Conservation (phyloP, 2,329 filamentous ascomycete species). For the Aspergillus sp. region DNA sequence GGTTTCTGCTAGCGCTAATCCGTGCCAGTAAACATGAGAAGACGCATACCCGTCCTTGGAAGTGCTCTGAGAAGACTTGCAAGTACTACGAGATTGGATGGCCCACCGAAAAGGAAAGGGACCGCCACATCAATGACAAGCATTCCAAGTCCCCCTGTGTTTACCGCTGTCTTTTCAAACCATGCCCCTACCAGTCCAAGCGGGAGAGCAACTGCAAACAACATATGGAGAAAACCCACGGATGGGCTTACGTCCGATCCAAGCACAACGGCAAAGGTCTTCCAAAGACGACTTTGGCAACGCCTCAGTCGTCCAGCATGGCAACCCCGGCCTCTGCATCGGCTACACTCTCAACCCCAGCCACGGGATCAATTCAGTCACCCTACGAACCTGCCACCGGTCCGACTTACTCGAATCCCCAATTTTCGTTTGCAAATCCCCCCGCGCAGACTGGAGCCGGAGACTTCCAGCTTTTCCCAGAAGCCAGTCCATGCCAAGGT, state of each 20-base stretch:
- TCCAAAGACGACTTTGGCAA: constrained; percentile 42
- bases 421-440: constrained; percentile 24
- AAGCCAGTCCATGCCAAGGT: constrained; percentile 11
- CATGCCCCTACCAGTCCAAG: constrained; percentile 91
- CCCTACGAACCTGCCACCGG: constrained; percentile 14
- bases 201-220: constrained; percentile 96
- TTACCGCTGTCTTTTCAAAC: constrained; percentile 74
- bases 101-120: constrained; percentile 96
- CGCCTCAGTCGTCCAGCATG: constrained; percentile 54
- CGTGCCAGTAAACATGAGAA: constrained; percentile 77
- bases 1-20: constrained; percentile 5
- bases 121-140: constrained; percentile 93
- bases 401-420: constrained; percentile 7
- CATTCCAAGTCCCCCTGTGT: constrained; percentile 73
- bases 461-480: constrained; percentile 22
- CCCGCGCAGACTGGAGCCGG: constrained; percentile 12
- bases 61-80: constrained; percentile 75
- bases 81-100: constrained; percentile 86
- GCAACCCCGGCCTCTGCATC: constrained; percentile 56
- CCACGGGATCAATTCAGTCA: constrained; percentile 22
- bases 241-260: constrained; percentile 82
- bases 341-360: constrained; percentile 48
- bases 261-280: constrained; percentile 77
- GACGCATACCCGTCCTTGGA: constrained; percentile 93
- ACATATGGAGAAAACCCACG: constrained; percentile 96